A percentile compares a stretch with the other conserved stretches of the same genome.
phyloP scores from a whole-genome alignment of 2,329 filamentous ascomycete genomes.

The Mycocentrospora acerina region DNA sequence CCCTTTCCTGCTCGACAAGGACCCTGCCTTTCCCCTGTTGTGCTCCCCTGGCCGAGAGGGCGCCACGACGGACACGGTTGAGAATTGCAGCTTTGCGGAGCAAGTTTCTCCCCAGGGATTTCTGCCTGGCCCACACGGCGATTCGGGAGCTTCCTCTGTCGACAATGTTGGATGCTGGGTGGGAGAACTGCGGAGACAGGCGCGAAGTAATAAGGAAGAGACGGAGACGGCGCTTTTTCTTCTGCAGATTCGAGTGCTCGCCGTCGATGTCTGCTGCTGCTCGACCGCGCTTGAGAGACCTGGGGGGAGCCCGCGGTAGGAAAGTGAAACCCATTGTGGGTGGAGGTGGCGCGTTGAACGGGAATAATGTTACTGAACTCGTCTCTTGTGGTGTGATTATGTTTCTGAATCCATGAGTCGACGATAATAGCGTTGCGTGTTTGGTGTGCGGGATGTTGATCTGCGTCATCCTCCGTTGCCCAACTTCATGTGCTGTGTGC shows the following conservation, averaged over 20 bases:
- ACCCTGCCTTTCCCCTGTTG: conserved; percentile 17
- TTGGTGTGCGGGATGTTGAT: conserved; percentile 10
- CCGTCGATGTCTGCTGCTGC: conserved; percentile 60
- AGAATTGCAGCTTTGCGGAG: conserved; percentile 67
- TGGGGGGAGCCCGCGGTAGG: conserved; percentile 23
- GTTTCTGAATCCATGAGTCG: conserved; percentile 8
- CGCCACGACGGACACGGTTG: conserved; percentile 58
- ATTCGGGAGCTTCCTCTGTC: conserved; percentile 59
- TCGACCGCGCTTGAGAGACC: conserved; percentile 54
- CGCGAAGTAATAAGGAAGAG: conserved; percentile 66
- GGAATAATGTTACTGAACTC: conserved; percentile 28
- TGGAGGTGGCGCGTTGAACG: conserved; percentile 32
- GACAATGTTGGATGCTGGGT: conserved; percentile 69
- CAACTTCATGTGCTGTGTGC: conserved; percentile 31
- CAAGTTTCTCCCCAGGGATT: conserved; percentile 52
- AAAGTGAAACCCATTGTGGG: conserved; percentile 39
- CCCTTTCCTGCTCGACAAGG: conserved; percentile 32
- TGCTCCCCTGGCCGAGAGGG: conserved; percentile 18
- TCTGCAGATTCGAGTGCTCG: conserved; percentile 51
- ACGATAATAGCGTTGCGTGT: conserved; percentile 7
- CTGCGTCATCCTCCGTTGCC: conserved; percentile 34
- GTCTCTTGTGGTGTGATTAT: conserved; percentile 9
- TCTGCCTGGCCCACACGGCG: conserved; percentile 50
- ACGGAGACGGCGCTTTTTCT: conserved; percentile 69
- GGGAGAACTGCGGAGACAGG: conserved; percentile 68